A percentile compares a stretch with the other conserved stretches of the same genome.
Evolutionary conservation across 176 grass and related monocot species (phyloP).

Genomic region (Aegilops sharonensis): DNA sequence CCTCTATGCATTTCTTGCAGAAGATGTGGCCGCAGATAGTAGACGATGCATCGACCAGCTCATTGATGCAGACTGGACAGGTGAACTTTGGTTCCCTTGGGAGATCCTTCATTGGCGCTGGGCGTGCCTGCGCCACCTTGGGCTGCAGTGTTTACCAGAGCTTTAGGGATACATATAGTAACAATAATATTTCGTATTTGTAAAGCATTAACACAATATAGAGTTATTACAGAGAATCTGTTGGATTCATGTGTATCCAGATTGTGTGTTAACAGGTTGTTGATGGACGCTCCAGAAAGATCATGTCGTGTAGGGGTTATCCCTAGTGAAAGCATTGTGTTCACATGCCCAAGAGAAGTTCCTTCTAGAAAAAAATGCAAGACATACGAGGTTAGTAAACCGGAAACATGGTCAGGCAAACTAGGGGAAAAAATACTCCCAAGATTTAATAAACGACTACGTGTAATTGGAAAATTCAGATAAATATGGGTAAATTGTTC

Average conservation of each 20-base stretch:
- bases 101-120: constrained; percentile 23
- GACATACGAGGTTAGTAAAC: not conserved
- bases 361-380: constrained; percentile 21
- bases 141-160: constrained; percentile 1
- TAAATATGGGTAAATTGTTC: not conserved
- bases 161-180: not conserved
- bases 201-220: not conserved
- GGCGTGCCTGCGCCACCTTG: not conserved
- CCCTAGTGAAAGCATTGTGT: constrained; percentile 27
- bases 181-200: not conserved
- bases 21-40: constrained; percentile 87
- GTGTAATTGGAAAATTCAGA: not conserved
- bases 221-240: not conserved
- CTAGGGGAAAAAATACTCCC: not conserved
- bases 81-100: constrained; percentile 51
- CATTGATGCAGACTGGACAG: constrained; percentile 70
- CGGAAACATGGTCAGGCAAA: not conserved
- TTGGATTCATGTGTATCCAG: not conserved
- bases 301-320: constrained; percentile 14
- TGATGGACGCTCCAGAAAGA: not conserved
- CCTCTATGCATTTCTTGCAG: constrained; percentile 65
- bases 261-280: not conserved
- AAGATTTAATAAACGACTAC: not conserved
- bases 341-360: constrained; percentile 29
- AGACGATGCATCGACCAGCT: constrained; percentile 53